Base-by-base conservation (phyloP, 441 rosid species). In the Sinapis alba region DNA sequence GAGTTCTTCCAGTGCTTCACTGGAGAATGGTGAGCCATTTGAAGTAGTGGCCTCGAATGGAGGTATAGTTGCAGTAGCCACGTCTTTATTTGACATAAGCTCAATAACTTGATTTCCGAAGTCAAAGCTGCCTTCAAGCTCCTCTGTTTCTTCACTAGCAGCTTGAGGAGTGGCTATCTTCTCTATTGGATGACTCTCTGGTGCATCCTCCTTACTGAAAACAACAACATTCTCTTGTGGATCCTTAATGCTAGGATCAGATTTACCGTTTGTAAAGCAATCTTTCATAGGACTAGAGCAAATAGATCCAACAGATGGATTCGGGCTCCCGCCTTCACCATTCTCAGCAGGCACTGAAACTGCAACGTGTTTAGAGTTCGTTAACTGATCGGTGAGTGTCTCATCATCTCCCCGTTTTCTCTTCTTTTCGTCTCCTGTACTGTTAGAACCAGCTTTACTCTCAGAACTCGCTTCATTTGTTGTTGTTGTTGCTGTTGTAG, bases 101-200 rank as follows among this genome's bases (percentile, higher is more conserved):
- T 68, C 79, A 66, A 82, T 11, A 13, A 47, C 54, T 47, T 47
- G 54, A 3, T 16, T 47, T 47, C 54, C 21, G 0, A 50, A 50
- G 4, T 50, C 56, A 50, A 50, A 50, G 21, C 56, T 50, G 21
- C 21, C 56, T 50, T 50, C 56, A 16, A 50, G 21, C 11, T 50
- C 56, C 56, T 18, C 21, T 50, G 56, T 85, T 84, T 89, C 98
- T 78, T 87, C 86, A n/a, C 74, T 73, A 63, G 68, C 72, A 61
- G 87, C 84, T 78, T 84, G 94, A 72, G 72, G 82, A 59, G 78
- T 67, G 34, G 87, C 74, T 63, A 88, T 80, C 79, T 83, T 87
- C 80, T 89, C 92, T 61, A 89, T 79, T n/a, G 88, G 91, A 62
- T 83, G 58, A 73, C 86, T 88, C 81, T 91, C 96, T 60, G 85